Evolutionary conservation across 1,139 yeast genomes (phyloP).

Genomic region (Arxiozyma telluris): DNA sequence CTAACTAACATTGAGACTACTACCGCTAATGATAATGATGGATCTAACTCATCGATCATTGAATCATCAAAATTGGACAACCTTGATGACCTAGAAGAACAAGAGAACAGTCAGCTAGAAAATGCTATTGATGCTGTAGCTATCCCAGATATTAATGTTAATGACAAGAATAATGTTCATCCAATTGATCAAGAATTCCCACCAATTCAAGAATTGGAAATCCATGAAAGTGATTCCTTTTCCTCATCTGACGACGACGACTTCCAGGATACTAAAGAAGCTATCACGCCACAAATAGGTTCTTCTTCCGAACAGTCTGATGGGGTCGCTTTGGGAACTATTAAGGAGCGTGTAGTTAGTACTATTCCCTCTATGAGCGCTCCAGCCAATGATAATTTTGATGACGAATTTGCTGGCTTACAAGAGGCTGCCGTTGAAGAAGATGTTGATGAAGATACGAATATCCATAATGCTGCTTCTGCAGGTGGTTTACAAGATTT

Average conservation of each 20-base stretch:
- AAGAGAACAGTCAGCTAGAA: constrained; percentile 2
- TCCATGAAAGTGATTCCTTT: constrained; percentile 50
- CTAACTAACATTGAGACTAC: neutral
- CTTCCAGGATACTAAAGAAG: constrained; percentile 17
- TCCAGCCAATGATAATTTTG: constrained; percentile 23
- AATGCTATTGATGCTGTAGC: constrained; percentile 7
- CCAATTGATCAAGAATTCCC: constrained; percentile 50
- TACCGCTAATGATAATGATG: constrained; percentile 1
- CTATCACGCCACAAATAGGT: constrained; percentile 8
- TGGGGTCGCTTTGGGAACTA: neutral
- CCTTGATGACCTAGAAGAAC: constrained; percentile 1
- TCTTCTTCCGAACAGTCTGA: constrained; percentile 3
- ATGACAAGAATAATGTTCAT: constrained; percentile 5
- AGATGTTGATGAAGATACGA: constrained; percentile 30
- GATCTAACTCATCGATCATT: constrained; percentile 13
- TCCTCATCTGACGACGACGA: constrained; percentile 14
- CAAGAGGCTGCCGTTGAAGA: constrained; percentile 44
- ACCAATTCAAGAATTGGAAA: constrained; percentile 57
- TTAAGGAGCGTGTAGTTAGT: constrained; percentile 1
- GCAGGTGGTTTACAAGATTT: neutral
- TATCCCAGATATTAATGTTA: constrained; percentile 6
- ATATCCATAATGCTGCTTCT: constrained; percentile 5
- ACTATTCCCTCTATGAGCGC: constrained; percentile 3
- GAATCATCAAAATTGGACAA: constrained; percentile 9
- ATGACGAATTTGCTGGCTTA: constrained; percentile 45